A percentile compares a stretch with the other conserved stretches of the same genome.
These are phyloP conservation scores for Exophiala viscosa DNA, from an alignment of 2,329 filamentous ascomycete species.

Conservation along the genomic window DNA sequence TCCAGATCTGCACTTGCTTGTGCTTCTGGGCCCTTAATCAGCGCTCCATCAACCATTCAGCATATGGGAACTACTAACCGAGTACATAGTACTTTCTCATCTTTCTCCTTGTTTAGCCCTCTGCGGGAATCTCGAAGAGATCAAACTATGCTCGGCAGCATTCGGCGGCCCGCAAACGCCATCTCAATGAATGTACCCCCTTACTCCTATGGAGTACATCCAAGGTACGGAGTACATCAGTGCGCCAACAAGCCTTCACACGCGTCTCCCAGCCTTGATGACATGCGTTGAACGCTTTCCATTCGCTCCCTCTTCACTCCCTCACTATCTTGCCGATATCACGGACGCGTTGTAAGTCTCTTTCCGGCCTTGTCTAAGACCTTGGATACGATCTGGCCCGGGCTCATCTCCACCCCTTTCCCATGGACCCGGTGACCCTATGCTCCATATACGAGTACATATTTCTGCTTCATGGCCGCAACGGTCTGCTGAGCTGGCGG, in stretches of 20 bases:
- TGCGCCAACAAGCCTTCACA: background rate
- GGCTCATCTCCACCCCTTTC: constrained; percentile 1
- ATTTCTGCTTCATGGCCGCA: background rate
- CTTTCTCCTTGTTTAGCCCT: background rate
- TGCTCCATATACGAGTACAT: background rate
- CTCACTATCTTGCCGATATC: background rate
- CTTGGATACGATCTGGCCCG: constrained; percentile 5
- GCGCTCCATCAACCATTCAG: constrained; percentile 4
- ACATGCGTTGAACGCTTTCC: background rate
- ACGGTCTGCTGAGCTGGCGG: background rate
- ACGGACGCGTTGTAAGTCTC: background rate
- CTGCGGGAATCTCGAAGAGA: background rate
- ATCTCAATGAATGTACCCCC: background rate
- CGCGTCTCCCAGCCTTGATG: background rate
- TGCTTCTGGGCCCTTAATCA: constrained; percentile 11
- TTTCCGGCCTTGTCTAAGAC: background rate
- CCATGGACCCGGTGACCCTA: background rate
- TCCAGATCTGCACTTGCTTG: background rate
- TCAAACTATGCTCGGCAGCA: no score
- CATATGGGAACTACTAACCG: background rate
- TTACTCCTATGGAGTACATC: constrained; percentile 4
- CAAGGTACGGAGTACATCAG: background rate
- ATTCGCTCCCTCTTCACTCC: background rate
- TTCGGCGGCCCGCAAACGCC: no score
- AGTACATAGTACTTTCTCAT: background rate